Base-by-base conservation (phyloP, 1,139 yeast genomes). In the Magnusiomyces suaveolens region DNA sequence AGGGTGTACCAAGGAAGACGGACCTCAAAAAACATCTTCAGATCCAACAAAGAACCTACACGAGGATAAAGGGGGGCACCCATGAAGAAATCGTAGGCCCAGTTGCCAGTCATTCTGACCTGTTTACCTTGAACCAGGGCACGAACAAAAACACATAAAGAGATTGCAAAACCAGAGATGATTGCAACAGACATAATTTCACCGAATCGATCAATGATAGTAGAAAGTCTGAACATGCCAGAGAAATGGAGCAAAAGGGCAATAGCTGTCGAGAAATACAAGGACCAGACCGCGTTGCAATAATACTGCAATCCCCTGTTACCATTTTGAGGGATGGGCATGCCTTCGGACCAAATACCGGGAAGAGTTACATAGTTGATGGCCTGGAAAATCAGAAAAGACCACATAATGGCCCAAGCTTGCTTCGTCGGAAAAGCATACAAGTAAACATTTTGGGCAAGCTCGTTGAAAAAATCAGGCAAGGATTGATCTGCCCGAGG, bases 1-100 rank as follows among this genome's bases (percentile, higher is more conserved):
- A 92, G 75, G 29, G 88, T 87, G 74, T 83, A 92, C 98, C 98
- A 92, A 18, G 98, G 98, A 59, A 92, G 77, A 70, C 98, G 82
- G 50, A 92, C 97, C 72, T 92, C 98, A 67, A 89, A 92, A 71
- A 90, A 92, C 95, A 92, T 87, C 76, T 92, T 92, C 69, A 89
- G 75, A 69, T 92, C 98, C 64, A 90, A 79, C 64, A 84, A 82
- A 4, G 46, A 23, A 46, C 97, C 97, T 66, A 92, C 77, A 68
- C 98, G 80, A 60, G 98, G 98, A 72, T 94, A 92, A 68, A 94
- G 80, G 51, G 96, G 95, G 16, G 96, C 96, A 46, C 98, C 98
- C 95, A 92, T 84, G 74, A 92, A 92, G 66, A 89, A 76, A 71
- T 92, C 98, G 68, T 90, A 92, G 61, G 90, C 71, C 65, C 80